Base-by-base conservation (phyloP, 495 filamentous ascomycete species). In the Neurospora hispaniola region DNA sequence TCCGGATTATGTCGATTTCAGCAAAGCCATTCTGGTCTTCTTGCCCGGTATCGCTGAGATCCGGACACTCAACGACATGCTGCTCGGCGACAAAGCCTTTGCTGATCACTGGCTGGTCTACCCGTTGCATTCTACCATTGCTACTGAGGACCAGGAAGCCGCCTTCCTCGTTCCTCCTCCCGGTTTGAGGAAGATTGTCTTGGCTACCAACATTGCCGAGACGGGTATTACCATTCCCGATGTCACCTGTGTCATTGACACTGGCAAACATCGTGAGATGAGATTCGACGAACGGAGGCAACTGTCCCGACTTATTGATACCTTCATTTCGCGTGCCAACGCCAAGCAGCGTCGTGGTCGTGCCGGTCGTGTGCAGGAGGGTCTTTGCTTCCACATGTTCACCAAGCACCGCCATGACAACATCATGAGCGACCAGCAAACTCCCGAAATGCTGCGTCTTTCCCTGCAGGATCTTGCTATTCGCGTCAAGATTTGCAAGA, bases 221-320 rank as follows among this genome's bases (percentile, higher is more conserved):
- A 98, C 95, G 1, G 94, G 94, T 82, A 97, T 98, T 76, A 98
- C 95, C 0, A 98, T 98, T 75, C 95, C 95, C 2, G 95, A 98
- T 80, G 90, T 98, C 43, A 98, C 95, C 5, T 96, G 94, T 76
- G 95, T 98, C 38, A 90, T 98, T 72, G 95, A 98, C 81, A 91
- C 93, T 14, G 94, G 95, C 70, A 97, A 96, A 79, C 95, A 98
- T 80, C 94, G 95, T 74, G 96, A 97, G 78, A 98, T 99, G 96
- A 81, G 87, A 42, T 99, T 96, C 76, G 96, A 99, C 77, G 96
- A 98, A 83, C 87, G 91, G 69, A 87, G 94, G 72, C 96, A 98
- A 77, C 83, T 99, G 20, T 98, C 95, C 4, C 88, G 93, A 31
- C 86, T 99, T 4, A 89, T 96, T 16, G 94, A 97, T 79, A 91